Conservation (phyloP, 306 rosid genomes). For the Macrotyloma uniflorum region DNA sequence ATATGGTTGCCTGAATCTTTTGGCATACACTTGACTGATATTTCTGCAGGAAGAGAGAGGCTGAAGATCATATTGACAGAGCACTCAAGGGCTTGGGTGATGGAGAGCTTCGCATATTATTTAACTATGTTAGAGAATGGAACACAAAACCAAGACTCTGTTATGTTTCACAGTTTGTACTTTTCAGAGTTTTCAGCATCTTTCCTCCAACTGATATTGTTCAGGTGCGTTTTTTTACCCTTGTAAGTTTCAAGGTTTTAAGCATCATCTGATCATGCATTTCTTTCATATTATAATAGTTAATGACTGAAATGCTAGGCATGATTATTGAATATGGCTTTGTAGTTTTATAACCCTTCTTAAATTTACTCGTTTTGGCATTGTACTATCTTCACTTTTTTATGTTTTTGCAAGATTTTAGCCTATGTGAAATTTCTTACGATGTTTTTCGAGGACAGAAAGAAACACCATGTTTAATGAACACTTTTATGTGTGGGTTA, state of each 20-base stretch:
- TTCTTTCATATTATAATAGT: constrained; percentile 9
- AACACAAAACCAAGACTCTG: constrained; percentile 88
- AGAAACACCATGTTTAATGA: not conserved
- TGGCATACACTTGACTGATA: constrained; percentile 33
- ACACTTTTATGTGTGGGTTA: constrained; percentile 1
- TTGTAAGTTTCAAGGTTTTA: not conserved
- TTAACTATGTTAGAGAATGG: constrained; percentile 87
- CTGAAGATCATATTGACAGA: constrained; percentile 60
- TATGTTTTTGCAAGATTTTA: not conserved
- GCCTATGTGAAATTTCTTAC: not conserved
- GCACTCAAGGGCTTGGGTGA: constrained; percentile 59
- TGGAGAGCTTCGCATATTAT: constrained; percentile 64
- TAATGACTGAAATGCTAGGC: constrained; percentile 4
- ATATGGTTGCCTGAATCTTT: not conserved
- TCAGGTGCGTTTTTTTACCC: constrained; percentile 52
- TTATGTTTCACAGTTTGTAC: constrained; percentile 85
- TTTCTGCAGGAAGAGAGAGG: constrained; percentile 67
- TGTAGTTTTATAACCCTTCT: not conserved
- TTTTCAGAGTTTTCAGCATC: constrained; percentile 72
- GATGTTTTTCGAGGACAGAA: not conserved
- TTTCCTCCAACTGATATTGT: constrained; percentile 72
- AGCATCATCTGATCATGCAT: not conserved
- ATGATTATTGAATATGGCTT: constrained; percentile 19
- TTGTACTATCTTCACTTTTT: not conserved
- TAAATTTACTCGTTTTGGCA: not conserved